Conservation (phyloP, 176 grass and related monocot species). For the Carex scoparia region DNA sequence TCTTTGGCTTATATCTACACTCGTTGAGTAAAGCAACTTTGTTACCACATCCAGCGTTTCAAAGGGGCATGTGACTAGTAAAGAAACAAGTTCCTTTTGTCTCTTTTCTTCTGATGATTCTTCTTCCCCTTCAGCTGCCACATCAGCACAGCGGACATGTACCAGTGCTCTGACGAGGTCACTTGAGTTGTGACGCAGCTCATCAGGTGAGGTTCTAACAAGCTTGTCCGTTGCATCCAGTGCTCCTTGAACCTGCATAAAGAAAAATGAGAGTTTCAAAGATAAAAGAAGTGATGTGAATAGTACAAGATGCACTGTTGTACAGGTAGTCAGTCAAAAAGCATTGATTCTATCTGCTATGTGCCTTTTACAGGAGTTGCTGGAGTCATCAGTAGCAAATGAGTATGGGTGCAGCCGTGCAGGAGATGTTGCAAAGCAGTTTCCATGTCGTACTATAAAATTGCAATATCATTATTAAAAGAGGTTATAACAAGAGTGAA, state of each 20-base stretch:
- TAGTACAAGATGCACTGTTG: background rate
- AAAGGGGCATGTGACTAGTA: constrained; percentile 79
- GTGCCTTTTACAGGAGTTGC: background rate
- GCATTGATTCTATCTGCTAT: background rate
- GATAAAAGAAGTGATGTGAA: background rate
- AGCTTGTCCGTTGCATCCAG: constrained; percentile 64
- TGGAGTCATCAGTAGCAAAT: background rate
- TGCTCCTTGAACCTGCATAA: constrained; percentile 76
- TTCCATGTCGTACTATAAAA: background rate
- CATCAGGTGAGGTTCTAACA: constrained; percentile 84
- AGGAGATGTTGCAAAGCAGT: background rate
- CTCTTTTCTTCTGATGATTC: constrained; percentile 86
- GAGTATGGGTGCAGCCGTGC: background rate
- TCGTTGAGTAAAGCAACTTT: constrained; percentile 84
- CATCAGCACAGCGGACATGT: constrained; percentile 79
- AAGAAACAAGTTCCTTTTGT: constrained; percentile 71
- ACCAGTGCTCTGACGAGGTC: constrained; percentile 81
- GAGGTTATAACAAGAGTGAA: constrained; percentile 3
- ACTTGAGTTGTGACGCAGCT: constrained; percentile 59
- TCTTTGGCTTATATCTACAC: constrained; percentile 75
- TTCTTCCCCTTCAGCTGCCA: constrained; percentile 84
- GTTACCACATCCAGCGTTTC: constrained; percentile 75
- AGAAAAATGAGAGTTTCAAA: constrained; percentile 22
- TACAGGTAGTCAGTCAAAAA: background rate
- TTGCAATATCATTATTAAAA: background rate